Percentiles rank a stretch among this genome's conserved stretches.
Evolutionary conservation across 2,329 filamentous ascomycete species (phyloP).

Genomic region (Pseudogymnoascus sp.): DNA sequence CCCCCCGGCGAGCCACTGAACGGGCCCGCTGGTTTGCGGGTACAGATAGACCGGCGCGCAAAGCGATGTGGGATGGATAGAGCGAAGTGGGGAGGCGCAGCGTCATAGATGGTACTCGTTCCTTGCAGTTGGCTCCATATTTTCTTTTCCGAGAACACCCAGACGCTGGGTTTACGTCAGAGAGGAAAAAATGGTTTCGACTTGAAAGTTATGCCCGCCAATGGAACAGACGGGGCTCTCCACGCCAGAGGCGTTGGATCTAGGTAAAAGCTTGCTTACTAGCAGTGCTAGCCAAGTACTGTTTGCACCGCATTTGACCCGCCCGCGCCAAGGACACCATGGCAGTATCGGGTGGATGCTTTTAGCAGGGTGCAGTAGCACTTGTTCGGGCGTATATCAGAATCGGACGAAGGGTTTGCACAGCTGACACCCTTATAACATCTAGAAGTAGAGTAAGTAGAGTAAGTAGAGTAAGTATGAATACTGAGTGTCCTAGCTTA

Average conservation of each 20-base stretch:
- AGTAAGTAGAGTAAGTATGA: neutral
- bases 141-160: constrained; percentile 2
- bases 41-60: neutral
- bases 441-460: neutral
- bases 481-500: neutral
- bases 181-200: neutral
- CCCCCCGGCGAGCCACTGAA: neutral
- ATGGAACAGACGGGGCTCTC: neutral
- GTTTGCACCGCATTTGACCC: constrained; percentile 1
- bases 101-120: neutral
- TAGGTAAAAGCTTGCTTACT: neutral
- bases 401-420: neutral
- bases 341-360: neutral
- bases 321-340: neutral
- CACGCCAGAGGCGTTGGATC: neutral
- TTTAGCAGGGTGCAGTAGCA: neutral
- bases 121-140: constrained; percentile 4
- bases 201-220: neutral
- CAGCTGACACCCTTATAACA: constrained; percentile 3
- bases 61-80: neutral
- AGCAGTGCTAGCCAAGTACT: neutral
- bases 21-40: neutral
- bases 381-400: neutral
- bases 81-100: constrained; percentile 1
- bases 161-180: neutral